A percentile compares a stretch with the other conserved stretches of the same genome.
These are phyloP conservation scores for Durotheca rogersii DNA, from an alignment of 495 filamentous ascomycete genomes.

Conservation along the genomic window DNA sequence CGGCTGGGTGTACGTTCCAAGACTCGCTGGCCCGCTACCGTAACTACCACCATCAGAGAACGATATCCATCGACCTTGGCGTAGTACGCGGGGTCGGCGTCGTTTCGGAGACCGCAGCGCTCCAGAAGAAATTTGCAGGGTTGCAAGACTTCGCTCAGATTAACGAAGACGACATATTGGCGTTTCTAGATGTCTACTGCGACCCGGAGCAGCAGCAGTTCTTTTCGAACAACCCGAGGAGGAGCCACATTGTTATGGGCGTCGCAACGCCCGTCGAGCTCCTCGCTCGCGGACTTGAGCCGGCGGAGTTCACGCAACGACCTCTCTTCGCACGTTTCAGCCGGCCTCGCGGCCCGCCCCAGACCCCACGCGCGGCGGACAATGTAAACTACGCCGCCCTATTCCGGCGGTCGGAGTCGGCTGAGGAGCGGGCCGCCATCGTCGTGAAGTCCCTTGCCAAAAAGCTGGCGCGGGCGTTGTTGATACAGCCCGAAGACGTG, in stretches of 20 bases:
- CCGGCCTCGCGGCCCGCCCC: neutral
- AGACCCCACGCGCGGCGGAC: slow-evolving; percentile 15
- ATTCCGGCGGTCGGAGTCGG: slow-evolving; percentile 13
- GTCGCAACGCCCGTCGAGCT: neutral
- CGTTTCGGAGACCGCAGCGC: slow-evolving; percentile 11
- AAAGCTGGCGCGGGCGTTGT: slow-evolving; percentile 34
- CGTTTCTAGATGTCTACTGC: slow-evolving; percentile 34
- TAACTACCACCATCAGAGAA: slow-evolving; percentile 23
- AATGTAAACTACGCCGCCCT: neutral
- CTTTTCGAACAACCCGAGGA: neutral
- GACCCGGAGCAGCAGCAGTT: slow-evolving; percentile 10
- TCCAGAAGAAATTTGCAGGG: neutral
- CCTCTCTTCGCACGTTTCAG: slow-evolving; percentile 14
- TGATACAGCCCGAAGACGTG: slow-evolving; percentile 34
- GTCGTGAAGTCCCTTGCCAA: slow-evolving; percentile 28
- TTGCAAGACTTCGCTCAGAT: neutral
- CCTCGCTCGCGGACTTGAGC: neutral
- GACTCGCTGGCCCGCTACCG: slow-evolving; percentile 44
- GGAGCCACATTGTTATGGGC: slow-evolving; percentile 20
- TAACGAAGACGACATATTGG: slow-evolving; percentile 28
- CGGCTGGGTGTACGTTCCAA: slow-evolving; percentile 55
- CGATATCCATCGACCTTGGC: slow-evolving; percentile 48
- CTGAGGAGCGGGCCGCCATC: slow-evolving; percentile 20
- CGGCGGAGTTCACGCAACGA: slow-evolving; percentile 4
- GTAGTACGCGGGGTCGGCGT: slow-evolving; percentile 33